A percentile compares a stretch with the other conserved stretches of the same genome.
These are phyloP conservation scores for Purpureocillium takamizusanense DNA, from an alignment of 2,329 filamentous ascomycete species.

Conservation along the genomic window DNA sequence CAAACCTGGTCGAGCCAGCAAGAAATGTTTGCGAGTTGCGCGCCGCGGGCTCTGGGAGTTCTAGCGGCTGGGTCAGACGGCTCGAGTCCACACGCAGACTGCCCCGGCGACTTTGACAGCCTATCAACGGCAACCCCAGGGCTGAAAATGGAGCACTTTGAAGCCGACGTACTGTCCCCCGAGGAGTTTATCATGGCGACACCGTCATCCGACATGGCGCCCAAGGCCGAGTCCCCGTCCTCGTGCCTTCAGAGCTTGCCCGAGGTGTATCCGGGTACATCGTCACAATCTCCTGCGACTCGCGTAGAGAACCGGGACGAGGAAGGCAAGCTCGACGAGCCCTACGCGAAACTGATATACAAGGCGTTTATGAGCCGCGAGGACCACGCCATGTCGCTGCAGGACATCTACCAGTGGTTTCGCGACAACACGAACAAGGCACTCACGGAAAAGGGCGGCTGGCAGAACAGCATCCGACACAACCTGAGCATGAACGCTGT, in stretches of 20 bases:
- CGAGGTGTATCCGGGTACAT: conserved; percentile 5
- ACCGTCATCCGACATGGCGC: conserved; percentile 4
- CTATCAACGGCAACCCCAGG: background rate
- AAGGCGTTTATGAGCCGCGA: conserved; percentile 61
- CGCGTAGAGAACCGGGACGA: conserved; percentile 4
- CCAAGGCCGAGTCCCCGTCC: conserved; percentile 1
- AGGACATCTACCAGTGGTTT: conserved; percentile 91
- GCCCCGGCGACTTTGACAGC: background rate
- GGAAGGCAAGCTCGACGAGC: conserved; percentile 36
- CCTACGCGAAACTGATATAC: conserved; percentile 79
- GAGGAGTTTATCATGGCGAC: conserved; percentile 5
- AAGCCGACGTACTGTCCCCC: conserved; percentile 2
- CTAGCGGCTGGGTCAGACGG: background rate
- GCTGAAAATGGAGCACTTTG: conserved; percentile 7
- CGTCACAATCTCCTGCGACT: conserved; percentile 15
- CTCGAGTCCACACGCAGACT: background rate
- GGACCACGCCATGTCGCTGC: conserved; percentile 63
- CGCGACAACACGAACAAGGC: conserved; percentile 71
- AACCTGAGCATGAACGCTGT: conserved; percentile 95
- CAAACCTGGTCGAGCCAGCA: conserved; percentile 2
- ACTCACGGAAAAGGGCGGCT: conserved; percentile 66
- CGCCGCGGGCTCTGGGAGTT: conserved; percentile 12
- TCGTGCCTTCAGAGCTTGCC: background rate
- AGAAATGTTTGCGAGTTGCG: conserved; percentile 14
- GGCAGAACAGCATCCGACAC: conserved; percentile 93